phyloP scores from a whole-genome alignment of 83 land plant genomes.

The Picea mariana region DNA sequence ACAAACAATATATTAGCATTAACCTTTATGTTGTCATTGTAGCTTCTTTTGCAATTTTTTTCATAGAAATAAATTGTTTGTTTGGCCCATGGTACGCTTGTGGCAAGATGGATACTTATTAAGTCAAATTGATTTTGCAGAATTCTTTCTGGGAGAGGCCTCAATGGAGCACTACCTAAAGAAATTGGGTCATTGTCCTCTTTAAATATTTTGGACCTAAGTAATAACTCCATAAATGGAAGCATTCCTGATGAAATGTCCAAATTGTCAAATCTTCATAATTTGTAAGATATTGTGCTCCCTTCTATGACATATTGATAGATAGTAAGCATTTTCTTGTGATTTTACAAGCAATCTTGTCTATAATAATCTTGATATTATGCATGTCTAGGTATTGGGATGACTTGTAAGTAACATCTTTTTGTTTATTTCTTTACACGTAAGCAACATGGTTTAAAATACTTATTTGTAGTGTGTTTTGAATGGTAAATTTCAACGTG shows the following conservation, averaged over 20 bases:
- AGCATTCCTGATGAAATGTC: conserved; percentile 15
- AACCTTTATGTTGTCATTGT: background rate
- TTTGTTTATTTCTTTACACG: too few species aligned
- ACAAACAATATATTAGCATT: background rate
- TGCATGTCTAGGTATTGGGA: too few species aligned
- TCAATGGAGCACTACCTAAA: conserved; percentile 2
- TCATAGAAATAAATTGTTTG: too few species aligned
- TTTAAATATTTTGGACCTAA: conserved; percentile 10
- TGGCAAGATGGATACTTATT: background rate
- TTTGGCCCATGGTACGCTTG: background rate
- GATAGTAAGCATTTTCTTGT: background rate
- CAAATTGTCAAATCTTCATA: conserved; percentile 1
- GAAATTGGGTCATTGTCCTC: conserved; percentile 4
- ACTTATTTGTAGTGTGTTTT: background rate
- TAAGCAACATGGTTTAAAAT: conserved; percentile 1
- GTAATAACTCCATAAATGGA: conserved; percentile 5
- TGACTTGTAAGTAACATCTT: too few species aligned
- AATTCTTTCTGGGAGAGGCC: conserved; percentile 8
- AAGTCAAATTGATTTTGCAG: background rate
- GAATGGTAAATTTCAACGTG: background rate
- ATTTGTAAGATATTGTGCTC: background rate
- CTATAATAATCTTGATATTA: background rate
- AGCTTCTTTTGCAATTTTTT: background rate
- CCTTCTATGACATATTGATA: background rate
- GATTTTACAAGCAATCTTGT: background rate